Percentiles rank a stretch among this genome's conserved stretches.
These are phyloP conservation scores for Aspergillaceae sp. DNA, from an alignment of 2,329 filamentous ascomycete genomes.

Conservation along the genomic window DNA sequence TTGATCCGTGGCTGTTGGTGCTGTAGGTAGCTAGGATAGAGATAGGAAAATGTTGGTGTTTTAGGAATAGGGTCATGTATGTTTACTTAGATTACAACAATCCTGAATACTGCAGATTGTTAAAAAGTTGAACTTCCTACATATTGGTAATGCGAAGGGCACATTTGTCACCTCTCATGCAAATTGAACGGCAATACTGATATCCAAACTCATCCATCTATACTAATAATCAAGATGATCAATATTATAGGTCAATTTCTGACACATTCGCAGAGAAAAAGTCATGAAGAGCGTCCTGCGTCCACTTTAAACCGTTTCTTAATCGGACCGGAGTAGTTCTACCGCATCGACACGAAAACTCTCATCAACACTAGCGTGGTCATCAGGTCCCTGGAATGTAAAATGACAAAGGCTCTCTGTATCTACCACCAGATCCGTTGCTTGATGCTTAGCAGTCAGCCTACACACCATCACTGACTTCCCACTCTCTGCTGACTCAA, in stretches of 20 bases:
- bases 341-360: neutral
- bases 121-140: too few species aligned
- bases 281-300: too few species aligned
- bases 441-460: neutral
- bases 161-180: too few species aligned
- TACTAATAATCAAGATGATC: too few species aligned
- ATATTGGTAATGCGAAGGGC: too few species aligned
- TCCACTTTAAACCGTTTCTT: neutral
- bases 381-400: neutral
- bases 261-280: too few species aligned
- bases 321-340: neutral
- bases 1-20: neutral
- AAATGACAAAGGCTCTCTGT: neutral
- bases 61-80: neutral
- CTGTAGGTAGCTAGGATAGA: neutral
- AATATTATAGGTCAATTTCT: too few species aligned
- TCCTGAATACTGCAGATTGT: too few species aligned
- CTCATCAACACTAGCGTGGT: neutral
- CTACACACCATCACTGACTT: neutral
- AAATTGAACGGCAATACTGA: too few species aligned
- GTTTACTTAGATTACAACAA: neutral
- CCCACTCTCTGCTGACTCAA: neutral
- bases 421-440: neutral
- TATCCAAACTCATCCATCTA: too few species aligned
- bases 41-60: too few species aligned